Percentiles rank a stretch among this genome's conserved stretches.
phyloP scores from a whole-genome alignment of 352 stramenopile genomes.

The Pythium phragmitis region DNA sequence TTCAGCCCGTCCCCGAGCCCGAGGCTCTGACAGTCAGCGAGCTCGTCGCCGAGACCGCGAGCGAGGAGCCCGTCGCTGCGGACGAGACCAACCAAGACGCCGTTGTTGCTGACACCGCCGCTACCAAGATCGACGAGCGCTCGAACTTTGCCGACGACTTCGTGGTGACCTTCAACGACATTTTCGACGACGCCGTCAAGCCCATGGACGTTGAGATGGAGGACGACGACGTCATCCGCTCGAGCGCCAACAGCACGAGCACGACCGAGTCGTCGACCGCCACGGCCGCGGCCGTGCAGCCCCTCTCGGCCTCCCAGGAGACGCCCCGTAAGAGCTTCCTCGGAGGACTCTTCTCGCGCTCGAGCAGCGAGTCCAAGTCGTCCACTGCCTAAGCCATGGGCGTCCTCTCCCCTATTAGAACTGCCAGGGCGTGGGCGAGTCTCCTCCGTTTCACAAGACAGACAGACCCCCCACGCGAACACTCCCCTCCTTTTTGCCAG shows the following conservation, averaged over 20 bases:
- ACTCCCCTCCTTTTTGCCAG: not conserved
- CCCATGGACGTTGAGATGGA: constrained; percentile 14
- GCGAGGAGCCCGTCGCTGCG: not conserved
- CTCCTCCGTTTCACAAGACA: not conserved
- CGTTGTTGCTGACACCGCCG: not conserved
- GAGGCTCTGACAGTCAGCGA: too few species aligned
- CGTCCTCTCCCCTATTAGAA: not conserved
- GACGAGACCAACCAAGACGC: not conserved
- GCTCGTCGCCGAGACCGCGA: not conserved
- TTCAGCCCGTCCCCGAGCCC: not conserved
- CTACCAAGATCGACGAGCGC: not conserved
- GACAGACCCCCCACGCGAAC: not conserved
- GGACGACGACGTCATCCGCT: constrained; percentile 20
- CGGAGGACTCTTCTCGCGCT: constrained; percentile 26
- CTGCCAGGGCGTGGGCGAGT: constrained; percentile 3
- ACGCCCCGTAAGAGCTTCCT: constrained; percentile 28
- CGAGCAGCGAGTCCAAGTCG: constrained; percentile 25
- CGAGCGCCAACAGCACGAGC: constrained; percentile 20
- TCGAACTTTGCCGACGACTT: not conserved
- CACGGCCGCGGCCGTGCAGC: constrained; percentile 14
- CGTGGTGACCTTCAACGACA: not conserved
- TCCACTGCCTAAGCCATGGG: constrained; percentile 11
- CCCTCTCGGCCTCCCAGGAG: constrained; percentile 3
- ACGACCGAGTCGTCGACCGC: constrained; percentile 22
- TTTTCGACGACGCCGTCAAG: not conserved